Conservation (phyloP, 2,329 filamentous ascomycete genomes). For the Arachnomyces sp. region DNA sequence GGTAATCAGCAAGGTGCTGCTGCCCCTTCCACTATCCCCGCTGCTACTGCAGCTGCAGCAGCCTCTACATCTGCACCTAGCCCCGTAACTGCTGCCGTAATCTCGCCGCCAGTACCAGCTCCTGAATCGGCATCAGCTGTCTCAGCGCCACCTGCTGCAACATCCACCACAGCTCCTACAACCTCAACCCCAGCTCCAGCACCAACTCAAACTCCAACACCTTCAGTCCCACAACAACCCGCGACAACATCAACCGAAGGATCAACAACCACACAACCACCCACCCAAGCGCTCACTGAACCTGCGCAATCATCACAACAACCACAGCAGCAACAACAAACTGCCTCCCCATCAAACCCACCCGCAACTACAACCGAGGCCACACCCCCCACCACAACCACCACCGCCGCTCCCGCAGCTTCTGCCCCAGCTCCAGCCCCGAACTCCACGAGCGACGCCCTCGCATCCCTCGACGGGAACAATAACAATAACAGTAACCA, state of each 20-base stretch:
- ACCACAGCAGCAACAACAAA: conserved; percentile 6
- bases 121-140: too few species aligned
- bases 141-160: neutral
- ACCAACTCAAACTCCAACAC: conserved; percentile 12
- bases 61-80: too few species aligned
- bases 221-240: conserved; percentile 13
- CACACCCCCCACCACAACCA: conserved; percentile 3
- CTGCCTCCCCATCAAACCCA: neutral
- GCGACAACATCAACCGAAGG: conserved; percentile 36
- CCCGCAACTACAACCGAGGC: conserved; percentile 9
- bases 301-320: conserved; percentile 1
- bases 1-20: neutral
- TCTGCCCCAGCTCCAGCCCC: too few species aligned
- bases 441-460: conserved; percentile 64
- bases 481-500: conserved; percentile 19
- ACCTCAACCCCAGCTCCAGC: too few species aligned
- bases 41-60: too few species aligned
- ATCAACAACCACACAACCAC: conserved; percentile 9
- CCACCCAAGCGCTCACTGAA: neutral
- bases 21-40: conserved; percentile 11
- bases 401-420: conserved; percentile 16
- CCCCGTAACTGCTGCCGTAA: too few species aligned
- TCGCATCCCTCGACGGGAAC: conserved; percentile 58
- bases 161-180: too few species aligned
- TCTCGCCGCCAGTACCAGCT: too few species aligned